A percentile compares a stretch with the other conserved stretches of the same genome.
Evolutionary conservation across 495 filamentous ascomycete genomes (phyloP).

Genomic region (Penicillium atrosanguineum): DNA sequence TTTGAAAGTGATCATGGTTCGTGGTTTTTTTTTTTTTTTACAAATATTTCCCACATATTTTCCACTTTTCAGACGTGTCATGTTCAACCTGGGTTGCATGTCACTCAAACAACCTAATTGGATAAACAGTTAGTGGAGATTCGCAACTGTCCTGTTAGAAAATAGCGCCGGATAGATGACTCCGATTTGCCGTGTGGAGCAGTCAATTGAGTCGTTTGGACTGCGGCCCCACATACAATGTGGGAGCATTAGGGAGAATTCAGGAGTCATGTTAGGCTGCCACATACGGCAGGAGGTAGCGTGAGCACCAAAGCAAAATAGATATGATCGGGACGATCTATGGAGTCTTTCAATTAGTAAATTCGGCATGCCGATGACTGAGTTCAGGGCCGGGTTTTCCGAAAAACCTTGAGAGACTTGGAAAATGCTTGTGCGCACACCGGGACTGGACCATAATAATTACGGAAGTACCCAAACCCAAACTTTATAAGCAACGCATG

Average conservation of each 20-base stretch:
- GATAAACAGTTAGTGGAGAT: neutral
- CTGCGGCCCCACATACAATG: neutral
- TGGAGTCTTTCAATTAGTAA: too few relatives aligned
- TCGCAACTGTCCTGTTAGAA: too few relatives aligned
- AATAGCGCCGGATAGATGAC: too few relatives aligned
- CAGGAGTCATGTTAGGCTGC: neutral
- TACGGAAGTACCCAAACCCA: neutral
- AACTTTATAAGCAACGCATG: neutral
- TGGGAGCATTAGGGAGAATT: too few relatives aligned
- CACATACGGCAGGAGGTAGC: neutral
- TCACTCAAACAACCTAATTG: neutral
- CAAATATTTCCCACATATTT: neutral
- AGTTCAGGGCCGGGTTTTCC: neutral
- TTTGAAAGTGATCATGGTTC: too few relatives aligned
- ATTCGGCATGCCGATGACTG: neutral
- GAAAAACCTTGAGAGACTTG: too few relatives aligned
- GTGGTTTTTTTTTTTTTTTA: too few relatives aligned
- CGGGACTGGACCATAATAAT: neutral
- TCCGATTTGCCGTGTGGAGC: neutral
- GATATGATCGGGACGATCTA: too few relatives aligned
- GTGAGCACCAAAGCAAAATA: neutral
- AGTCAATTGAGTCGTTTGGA: neutral
- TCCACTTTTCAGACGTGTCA: neutral
- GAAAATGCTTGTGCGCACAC: neutral
- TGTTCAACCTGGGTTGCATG: neutral